Conservation (phyloP, 2,329 filamentous ascomycete genomes). For the Colletotrichum lentis region DNA sequence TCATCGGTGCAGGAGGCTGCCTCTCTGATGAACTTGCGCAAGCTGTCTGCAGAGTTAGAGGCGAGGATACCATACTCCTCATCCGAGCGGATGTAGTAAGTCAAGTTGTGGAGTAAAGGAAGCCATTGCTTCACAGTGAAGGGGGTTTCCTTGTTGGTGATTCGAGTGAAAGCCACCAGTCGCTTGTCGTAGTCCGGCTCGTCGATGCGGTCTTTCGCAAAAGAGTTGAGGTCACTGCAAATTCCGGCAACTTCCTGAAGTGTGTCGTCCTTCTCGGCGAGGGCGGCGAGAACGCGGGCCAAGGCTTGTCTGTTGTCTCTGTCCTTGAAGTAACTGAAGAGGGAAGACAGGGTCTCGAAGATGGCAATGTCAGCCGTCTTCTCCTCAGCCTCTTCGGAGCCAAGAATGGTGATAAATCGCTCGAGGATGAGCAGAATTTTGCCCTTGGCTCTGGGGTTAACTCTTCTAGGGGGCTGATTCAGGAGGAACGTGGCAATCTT, state of each 20-base stretch:
- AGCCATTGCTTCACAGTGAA: constrained; percentile 82
- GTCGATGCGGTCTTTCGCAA: constrained; percentile 74
- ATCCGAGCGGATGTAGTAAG: constrained; percentile 84
- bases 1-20: constrained; percentile 55
- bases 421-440: constrained; percentile 82
- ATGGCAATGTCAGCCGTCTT: constrained; percentile 55
- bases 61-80: constrained; percentile 87
- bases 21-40: constrained; percentile 80
- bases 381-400: constrained; percentile 41
- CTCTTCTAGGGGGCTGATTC: constrained; percentile 82
- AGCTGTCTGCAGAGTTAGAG: constrained; percentile 79
- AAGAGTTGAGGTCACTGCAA: constrained; percentile 83
- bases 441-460: constrained; percentile 84
- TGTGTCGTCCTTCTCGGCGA: constrained; percentile 70
- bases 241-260: constrained; percentile 72
- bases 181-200: constrained; percentile 89
- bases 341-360: constrained; percentile 76
- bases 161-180: constrained; percentile 75
- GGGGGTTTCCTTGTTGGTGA: constrained; percentile 68
- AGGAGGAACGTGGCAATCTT: constrained; percentile 83
- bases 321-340: constrained; percentile 93
- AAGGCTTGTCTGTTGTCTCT: constrained; percentile 77
- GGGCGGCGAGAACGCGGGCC: constrained; percentile 74
- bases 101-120: constrained; percentile 86
- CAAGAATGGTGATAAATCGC: constrained; percentile 74